These are phyloP conservation scores for Graphiopsis chlorocephala DNA, from an alignment of 2,329 filamentous ascomycete species.

Conservation along the genomic window DNA sequence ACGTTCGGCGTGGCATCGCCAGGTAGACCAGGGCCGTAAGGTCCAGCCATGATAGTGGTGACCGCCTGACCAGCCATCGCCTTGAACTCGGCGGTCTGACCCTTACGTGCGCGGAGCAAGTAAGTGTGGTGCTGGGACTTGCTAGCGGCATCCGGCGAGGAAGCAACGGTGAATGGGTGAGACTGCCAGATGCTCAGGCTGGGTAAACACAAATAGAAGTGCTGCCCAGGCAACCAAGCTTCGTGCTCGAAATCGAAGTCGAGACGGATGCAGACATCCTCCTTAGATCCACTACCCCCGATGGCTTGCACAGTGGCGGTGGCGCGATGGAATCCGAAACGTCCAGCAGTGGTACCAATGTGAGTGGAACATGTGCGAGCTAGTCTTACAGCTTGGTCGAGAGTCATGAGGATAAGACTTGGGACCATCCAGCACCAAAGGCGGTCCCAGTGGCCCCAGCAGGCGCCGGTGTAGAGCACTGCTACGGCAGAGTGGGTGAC, in stretches of 20 bases:
- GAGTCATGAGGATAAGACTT: slow-evolving; percentile 61
- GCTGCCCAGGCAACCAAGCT: slow-evolving; percentile 64
- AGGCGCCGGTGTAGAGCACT: slow-evolving; percentile 70
- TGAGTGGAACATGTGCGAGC: slow-evolving; percentile 61
- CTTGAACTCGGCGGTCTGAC: slow-evolving; percentile 59
- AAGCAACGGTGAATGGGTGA: slow-evolving; percentile 67
- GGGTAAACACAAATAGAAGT: slow-evolving; percentile 69
- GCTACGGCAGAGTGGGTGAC: slow-evolving; percentile 72
- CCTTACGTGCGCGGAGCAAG: slow-evolving; percentile 39
- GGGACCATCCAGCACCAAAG: slow-evolving; percentile 68
- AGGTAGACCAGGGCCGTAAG: slow-evolving; percentile 50
- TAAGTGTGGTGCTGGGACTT: slow-evolving; percentile 38
- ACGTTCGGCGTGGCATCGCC: slow-evolving; percentile 19
- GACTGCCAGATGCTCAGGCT: slow-evolving; percentile 68
- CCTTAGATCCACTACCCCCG: slow-evolving; percentile 27
- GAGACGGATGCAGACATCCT: slow-evolving; percentile 49
- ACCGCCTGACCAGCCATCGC: slow-evolving; percentile 34
- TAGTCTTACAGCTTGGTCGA: slow-evolving; percentile 61
- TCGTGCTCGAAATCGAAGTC: slow-evolving; percentile 63
- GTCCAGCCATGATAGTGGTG: slow-evolving; percentile 58
- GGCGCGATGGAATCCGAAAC: slow-evolving; percentile 54
- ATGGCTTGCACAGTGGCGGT: slow-evolving; percentile 38
- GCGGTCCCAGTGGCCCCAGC: slow-evolving; percentile 70
- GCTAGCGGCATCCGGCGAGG: slow-evolving; percentile 38
- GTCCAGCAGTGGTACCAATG: slow-evolving; percentile 16